Evolutionary conservation across 306 rosid species (phyloP), one percentile per base, ranked within the genome.

Genomic region (Glycine latifolia): DNA sequence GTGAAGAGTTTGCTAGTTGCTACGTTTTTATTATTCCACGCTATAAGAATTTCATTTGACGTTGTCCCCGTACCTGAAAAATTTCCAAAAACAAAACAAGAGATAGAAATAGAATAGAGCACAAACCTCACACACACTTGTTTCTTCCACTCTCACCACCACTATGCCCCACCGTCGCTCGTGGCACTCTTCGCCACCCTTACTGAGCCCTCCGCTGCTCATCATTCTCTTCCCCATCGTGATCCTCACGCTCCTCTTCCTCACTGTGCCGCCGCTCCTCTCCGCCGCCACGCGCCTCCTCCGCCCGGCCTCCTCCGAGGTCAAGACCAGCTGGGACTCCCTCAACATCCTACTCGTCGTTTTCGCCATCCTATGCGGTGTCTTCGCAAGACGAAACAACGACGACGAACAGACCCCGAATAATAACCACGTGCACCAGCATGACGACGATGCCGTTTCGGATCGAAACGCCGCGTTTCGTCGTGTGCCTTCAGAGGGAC

Each of bases 261-360:
- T 86, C 61, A 72, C 90, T 8, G 61, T 95, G 58, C 95, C 94
- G 50, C 89, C 92, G 0, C 62, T 93, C 44, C 85, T 95, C 46
- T 86, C 99, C 7, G 52, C 90, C 81, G 79, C 91, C 20, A 65
- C 89, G 41, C 85, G 83, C 10, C 16, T 86, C 11, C 77, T 89
- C 70, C 91, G 90, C 15, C 93, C 95, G 0, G 47, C 75, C 13
- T 74, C 91, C 10, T 26, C 31, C 31, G 31, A 26, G 2, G 90
- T 91, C 67, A 95, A 87, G 81, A 91, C 80, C 31, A 87, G 92
- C 83, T 91, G 97, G 97, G 92, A 92, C 83, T 95, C 90, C 41
- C 76, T 95, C 82, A 92, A 88, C 79, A 83, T 91, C 9, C 69
- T 91, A 35, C 91, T 95, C 39, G 97, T 92, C 62, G 52, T 89